These are phyloP conservation scores for Phytopythium litorale DNA, from an alignment of 352 stramenopile species.

Conservation along the genomic window DNA sequence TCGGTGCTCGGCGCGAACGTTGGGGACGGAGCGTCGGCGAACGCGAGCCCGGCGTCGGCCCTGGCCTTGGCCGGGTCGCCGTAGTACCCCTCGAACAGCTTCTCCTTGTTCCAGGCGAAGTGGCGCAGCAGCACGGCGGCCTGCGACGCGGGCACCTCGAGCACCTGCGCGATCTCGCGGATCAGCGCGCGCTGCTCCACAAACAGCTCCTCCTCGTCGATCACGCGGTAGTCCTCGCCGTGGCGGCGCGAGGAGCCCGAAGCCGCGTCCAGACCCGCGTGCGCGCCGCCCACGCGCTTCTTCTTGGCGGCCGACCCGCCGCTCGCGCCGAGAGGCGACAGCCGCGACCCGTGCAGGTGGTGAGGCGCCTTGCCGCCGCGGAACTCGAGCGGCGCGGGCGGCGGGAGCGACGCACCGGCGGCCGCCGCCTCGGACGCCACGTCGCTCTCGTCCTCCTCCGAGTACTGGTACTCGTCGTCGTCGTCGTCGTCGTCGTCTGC, in stretches of 20 bases:
- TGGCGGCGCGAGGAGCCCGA: slow-evolving; percentile 11
- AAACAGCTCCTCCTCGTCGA: slow-evolving; percentile 79
- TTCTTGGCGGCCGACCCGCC: slow-evolving; percentile 58
- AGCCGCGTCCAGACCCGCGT: slow-evolving; percentile 22
- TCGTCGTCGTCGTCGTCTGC: slow-evolving; percentile 39
- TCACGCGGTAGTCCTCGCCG: slow-evolving; percentile 73
- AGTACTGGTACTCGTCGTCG: slow-evolving; percentile 60
- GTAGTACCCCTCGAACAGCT: slow-evolving; percentile 87
- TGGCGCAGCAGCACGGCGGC: slow-evolving; percentile 78
- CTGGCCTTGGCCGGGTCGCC: slow-evolving; percentile 52
- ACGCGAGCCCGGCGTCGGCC: slow-evolving; percentile 57
- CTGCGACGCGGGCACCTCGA: slow-evolving; percentile 61
- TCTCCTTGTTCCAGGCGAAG: slow-evolving; percentile 90
- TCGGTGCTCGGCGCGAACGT: slow-evolving; percentile 30
- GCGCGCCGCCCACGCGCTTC: slow-evolving; percentile 48
- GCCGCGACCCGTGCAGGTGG: slow-evolving; percentile 14
- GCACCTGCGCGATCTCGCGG: slow-evolving; percentile 66
- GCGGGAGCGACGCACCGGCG: background rate
- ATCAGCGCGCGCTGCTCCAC: slow-evolving; percentile 60
- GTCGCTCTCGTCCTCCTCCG: slow-evolving; percentile 56
- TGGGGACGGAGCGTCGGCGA: slow-evolving; percentile 33
- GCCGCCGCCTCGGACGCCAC: slow-evolving; percentile 19
- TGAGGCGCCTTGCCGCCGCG: slow-evolving; percentile 29
- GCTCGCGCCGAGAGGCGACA: slow-evolving; percentile 33
- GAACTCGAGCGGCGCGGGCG: slow-evolving; percentile 8